These are phyloP conservation scores for Fistulinella prunicolor DNA, from an alignment of 768 basidiomycete genomes.

Conservation along the genomic window DNA sequence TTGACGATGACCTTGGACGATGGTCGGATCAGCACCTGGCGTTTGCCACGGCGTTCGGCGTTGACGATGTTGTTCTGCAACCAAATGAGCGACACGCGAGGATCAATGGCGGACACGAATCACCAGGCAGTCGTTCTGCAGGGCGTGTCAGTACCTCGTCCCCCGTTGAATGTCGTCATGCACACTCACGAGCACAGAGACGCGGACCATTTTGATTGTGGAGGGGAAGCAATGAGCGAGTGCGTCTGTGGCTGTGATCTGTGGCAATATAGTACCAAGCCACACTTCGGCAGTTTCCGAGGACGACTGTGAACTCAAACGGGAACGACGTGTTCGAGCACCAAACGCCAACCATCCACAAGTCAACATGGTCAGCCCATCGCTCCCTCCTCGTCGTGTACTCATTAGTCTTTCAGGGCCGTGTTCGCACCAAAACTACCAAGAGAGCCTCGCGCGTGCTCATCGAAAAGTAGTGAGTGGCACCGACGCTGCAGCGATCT, in stretches of 20 bases:
- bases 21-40: conserved; percentile 96
- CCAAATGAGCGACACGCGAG: too few relatives aligned
- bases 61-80: conserved; percentile 96
- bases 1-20: conserved; percentile 98
- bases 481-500: not conserved
- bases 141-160: conserved; percentile 1
- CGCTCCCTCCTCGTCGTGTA: conserved; percentile 5
- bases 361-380: conserved; percentile 51
- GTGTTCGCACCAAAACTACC: conserved; percentile 99
- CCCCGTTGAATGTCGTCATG: not conserved
- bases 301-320: not conserved
- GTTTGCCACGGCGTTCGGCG: conserved; percentile 98
- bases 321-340: conserved; percentile 23
- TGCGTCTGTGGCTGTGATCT: conserved; percentile 25
- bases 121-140: conserved; percentile 57
- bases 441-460: conserved; percentile 98
- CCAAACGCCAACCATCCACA: conserved; percentile 15
- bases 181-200: conserved; percentile 68
- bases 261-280: conserved; percentile 29
- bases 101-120: conserved; percentile 13
- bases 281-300: conserved; percentile 24
- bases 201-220: conserved; percentile 71
- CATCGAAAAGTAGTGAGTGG: conserved; percentile 96
- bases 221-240: too few relatives aligned
- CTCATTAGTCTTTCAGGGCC: conserved; percentile 59